Percentiles rank a stretch among this genome's conserved stretches.
phyloP scores from a whole-genome alignment of 1,284 basidiomycete species.

The Apiotrichum laibachii region DNA sequence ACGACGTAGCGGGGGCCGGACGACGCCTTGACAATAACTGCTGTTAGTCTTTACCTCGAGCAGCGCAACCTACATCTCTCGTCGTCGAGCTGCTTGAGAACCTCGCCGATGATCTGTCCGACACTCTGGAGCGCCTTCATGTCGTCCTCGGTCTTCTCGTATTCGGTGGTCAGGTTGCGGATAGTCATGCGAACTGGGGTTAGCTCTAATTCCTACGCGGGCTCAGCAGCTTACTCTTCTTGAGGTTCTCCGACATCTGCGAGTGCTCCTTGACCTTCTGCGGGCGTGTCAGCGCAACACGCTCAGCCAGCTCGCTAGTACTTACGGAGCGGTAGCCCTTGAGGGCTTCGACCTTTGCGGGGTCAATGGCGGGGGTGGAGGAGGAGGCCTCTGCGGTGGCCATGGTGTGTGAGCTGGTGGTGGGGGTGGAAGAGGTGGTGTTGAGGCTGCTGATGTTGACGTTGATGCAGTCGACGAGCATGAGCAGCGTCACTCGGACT shows the following conservation, averaged over 20 bases:
- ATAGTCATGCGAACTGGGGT: constrained; percentile 54
- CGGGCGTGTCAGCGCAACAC: constrained; percentile 13
- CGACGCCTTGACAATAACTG: constrained; percentile 98
- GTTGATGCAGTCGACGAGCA: not conserved
- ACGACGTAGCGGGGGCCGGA: constrained; percentile 98
- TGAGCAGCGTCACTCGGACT: not conserved
- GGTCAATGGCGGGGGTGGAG: constrained; percentile 34
- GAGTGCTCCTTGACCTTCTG: constrained; percentile 91
- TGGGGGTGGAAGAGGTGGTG: not conserved
- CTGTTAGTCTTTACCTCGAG: not conserved
- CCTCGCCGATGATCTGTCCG: constrained; percentile 98
- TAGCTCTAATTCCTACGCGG: not conserved
- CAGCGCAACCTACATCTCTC: constrained; percentile 75
- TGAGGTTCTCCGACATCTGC: constrained; percentile 73
- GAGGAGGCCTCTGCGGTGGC: constrained; percentile 30
- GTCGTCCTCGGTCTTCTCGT: constrained; percentile 95
- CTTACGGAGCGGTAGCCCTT: constrained; percentile 51
- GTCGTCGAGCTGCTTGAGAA: constrained; percentile 97
- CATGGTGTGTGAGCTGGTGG: constrained; percentile 1
- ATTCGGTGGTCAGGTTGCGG: constrained; percentile 83
- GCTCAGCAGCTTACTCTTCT: constrained; percentile 66
- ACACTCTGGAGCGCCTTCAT: constrained; percentile 99
- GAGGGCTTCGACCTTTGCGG: constrained; percentile 51
- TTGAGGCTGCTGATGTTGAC: constrained; percentile 9
- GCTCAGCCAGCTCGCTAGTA: not conserved